phyloP scores from a whole-genome alignment of 2,329 filamentous ascomycete species.

The Calonectria pauciramosa region DNA sequence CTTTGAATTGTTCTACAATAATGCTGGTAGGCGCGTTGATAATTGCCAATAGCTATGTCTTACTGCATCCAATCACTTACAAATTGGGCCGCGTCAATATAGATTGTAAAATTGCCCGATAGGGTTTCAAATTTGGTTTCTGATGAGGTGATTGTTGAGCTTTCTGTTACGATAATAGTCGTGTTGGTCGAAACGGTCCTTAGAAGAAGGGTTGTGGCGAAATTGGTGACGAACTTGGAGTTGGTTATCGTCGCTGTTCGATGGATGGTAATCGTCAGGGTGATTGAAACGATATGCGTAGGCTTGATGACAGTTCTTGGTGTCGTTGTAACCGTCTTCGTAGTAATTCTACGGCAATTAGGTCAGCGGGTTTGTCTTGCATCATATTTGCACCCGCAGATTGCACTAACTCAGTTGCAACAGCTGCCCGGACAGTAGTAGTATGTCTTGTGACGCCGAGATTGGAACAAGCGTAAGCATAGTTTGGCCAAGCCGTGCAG shows the following conservation, averaged over 20 bases:
- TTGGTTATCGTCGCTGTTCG: neutral
- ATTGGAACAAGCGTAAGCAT: neutral
- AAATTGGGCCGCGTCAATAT: neutral
- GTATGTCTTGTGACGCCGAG: neutral
- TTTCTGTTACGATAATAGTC: neutral
- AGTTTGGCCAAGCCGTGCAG: neutral
- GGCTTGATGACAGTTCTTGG: neutral
- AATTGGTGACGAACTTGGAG: neutral
- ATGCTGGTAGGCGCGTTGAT: neutral
- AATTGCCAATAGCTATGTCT: neutral
- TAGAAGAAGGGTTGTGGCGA: neutral
- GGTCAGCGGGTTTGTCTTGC: neutral
- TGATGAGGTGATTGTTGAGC: neutral
- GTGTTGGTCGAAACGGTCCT: neutral
- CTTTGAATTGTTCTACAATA: neutral
- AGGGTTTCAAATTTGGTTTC: neutral
- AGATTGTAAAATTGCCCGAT: neutral
- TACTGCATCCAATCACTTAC: neutral
- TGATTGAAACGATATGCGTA: too few relatives aligned
- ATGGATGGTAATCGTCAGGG: neutral
- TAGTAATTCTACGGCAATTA: neutral
- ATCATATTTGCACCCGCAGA: neutral
- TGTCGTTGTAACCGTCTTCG: neutral
- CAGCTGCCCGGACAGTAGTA: neutral
- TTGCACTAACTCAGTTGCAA: neutral